phyloP scores from a whole-genome alignment of 495 filamentous ascomycete genomes.

The Neurospora sublineolata region DNA sequence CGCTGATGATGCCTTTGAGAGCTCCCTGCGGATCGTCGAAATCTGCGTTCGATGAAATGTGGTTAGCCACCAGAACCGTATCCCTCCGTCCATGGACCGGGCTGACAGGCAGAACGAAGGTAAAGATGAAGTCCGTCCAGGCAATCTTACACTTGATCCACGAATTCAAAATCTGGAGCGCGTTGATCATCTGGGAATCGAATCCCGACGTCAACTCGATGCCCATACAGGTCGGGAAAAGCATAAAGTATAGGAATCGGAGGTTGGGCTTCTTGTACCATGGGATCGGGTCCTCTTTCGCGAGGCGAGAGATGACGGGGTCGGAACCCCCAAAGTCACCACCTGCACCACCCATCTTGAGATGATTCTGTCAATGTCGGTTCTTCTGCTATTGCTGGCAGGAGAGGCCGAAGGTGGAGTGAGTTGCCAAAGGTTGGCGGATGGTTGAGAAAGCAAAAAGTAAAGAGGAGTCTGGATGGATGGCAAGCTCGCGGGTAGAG shows the following conservation, averaged over 20 bases:
- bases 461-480: not conserved
- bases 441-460: not conserved
- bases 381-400: not conserved
- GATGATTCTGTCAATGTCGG: not conserved
- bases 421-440: not conserved
- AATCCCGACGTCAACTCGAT: conserved; percentile 65
- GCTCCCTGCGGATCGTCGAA: conserved; percentile 28
- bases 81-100: not conserved
- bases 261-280: conserved; percentile 56
- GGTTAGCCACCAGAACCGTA: not conserved
- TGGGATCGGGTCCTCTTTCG: conserved; percentile 36
- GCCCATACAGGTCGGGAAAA: conserved; percentile 56
- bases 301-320: conserved; percentile 37
- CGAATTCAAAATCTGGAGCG: conserved; percentile 47
- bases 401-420: not conserved
- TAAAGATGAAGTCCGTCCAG: not conserved
- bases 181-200: conserved; percentile 61
- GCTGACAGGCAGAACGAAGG: not conserved
- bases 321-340: conserved; percentile 13
- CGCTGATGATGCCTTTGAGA: conserved; percentile 33
- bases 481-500: not conserved
- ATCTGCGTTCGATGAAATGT: conserved; percentile 10
- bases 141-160: conserved; percentile 39
- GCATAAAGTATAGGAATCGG: conserved; percentile 44
- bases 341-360: not conserved